These are phyloP conservation scores for Aspergillus versicolor DNA, from an alignment of 2,329 filamentous ascomycete genomes.

Conservation along the genomic window DNA sequence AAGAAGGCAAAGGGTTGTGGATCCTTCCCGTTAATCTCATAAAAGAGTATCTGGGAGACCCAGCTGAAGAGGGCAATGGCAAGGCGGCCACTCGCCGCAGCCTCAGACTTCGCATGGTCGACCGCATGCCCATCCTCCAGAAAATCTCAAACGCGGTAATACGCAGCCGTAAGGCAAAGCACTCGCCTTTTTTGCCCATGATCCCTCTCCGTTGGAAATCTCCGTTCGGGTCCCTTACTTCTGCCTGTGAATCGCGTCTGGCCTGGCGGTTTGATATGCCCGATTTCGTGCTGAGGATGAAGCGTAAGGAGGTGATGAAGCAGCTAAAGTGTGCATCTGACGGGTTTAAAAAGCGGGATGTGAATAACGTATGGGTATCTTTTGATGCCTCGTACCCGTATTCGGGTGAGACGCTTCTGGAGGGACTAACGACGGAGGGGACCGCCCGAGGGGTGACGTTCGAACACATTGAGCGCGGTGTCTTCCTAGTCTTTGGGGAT, in stretches of 20 bases:
- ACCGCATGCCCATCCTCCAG: constrained; percentile 27
- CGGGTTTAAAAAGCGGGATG: constrained; percentile 18
- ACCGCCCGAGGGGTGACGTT: constrained; percentile 23
- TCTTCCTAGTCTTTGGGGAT: constrained; percentile 26
- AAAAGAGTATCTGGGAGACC: constrained; percentile 27
- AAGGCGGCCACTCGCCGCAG: constrained; percentile 6
- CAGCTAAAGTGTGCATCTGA: constrained; percentile 36
- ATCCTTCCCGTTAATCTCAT: constrained; percentile 35
- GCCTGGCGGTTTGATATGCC: constrained; percentile 52
- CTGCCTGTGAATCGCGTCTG: constrained; percentile 28
- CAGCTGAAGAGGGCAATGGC: not conserved
- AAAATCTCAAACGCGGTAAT: constrained; percentile 18
- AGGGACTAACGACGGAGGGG: constrained; percentile 21
- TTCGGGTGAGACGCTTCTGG: constrained; percentile 19
- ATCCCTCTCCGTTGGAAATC: constrained; percentile 39
- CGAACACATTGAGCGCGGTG: constrained; percentile 32
- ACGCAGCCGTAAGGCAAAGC: constrained; percentile 9
- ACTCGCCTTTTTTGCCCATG: constrained; percentile 18
- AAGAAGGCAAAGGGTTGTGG: constrained; percentile 24
- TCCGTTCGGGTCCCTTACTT: constrained; percentile 28
- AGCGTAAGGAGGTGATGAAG: constrained; percentile 37
- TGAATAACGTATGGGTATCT: constrained; percentile 28
- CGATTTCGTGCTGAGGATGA: constrained; percentile 37
- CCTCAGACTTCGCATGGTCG: constrained; percentile 28
- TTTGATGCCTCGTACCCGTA: constrained; percentile 20